Base-by-base conservation (phyloP, 169 alveolate species). In the Miamiensis avidus region DNA sequence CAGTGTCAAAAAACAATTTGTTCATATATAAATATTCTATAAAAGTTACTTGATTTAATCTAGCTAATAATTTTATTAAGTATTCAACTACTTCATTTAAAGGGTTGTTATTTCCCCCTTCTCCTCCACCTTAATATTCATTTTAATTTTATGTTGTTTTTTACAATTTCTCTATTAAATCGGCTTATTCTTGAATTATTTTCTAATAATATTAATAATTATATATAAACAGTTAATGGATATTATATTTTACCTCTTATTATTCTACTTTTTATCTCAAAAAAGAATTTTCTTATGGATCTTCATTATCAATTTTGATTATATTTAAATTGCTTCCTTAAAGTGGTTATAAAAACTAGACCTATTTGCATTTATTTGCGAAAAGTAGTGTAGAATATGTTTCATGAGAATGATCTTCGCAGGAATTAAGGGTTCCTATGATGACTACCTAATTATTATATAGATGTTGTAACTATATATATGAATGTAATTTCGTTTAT, bases 391-490 rank as follows among this genome's bases (percentile, higher is more conserved):
- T 94, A 31, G 95, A 90, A 74, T 78, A 86, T 32, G 91, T 89
- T 86, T 94, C 97, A 73, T 91, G 91, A 84, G 86, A 90, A 73
- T 91, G 92, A 28, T 88, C 88, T 72, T 91, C 88, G 1, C 91
- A 86, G 0, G 97, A 95, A 34, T 91, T 82, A 31, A 94, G 82
- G 49, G 94, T 92, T 1, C 95, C 95, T 32, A 92, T 85, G 75
- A 94, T 88, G 20, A 94, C 86, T 26, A 95, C 92, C 87, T 92
- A 92, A 49, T 95, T 86, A n/a, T n/a, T n/a, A n/a, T n/a, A n/a
- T n/a, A n/a, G n/a, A 11, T 49, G 69, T 49, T 49, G 20, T 11
- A 49, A 49, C 4, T 49, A 11, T 49, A 49, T 49, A 11, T 49
- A 49, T 49, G 4, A 20, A 11, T 49, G 69, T 49, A 49, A 11